Evolutionary conservation across 495 filamentous ascomycete species (phyloP).

Genomic region (Bathelium albidoporum): DNA sequence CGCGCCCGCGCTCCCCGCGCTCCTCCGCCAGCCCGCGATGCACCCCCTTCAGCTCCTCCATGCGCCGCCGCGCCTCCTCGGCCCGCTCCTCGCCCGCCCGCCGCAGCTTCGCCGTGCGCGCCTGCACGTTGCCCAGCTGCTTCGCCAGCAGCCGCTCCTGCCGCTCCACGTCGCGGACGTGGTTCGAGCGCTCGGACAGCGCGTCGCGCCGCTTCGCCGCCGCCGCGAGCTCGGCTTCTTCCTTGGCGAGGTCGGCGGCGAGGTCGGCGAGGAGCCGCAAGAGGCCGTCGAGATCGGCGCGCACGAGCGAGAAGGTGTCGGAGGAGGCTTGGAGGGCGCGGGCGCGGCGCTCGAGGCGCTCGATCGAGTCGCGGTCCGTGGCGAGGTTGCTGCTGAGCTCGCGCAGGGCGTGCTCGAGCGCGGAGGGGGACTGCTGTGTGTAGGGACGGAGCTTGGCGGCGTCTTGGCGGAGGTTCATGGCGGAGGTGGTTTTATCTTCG

Average conservation of each 20-base stretch:
- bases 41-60: conserved; percentile 76
- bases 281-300: conserved; percentile 71
- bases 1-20: conserved; percentile 67
- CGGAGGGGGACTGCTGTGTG: conserved; percentile 74
- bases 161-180: conserved; percentile 81
- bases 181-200: conserved; percentile 74
- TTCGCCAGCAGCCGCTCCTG: conserved; percentile 72
- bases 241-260: conserved; percentile 66
- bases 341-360: conserved; percentile 71
- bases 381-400: conserved; percentile 68
- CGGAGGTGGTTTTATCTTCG: conserved; percentile 66
- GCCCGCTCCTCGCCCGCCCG: conserved; percentile 72
- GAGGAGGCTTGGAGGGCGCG: conserved; percentile 85
- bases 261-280: conserved; percentile 86
- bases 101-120: conserved; percentile 71
- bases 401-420: conserved; percentile 67
- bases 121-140: conserved; percentile 71
- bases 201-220: conserved; percentile 75
- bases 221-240: conserved; percentile 75
- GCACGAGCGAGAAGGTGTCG: conserved; percentile 76
- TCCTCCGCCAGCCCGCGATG: conserved; percentile 79
- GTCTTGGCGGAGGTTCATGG: conserved; percentile 55
- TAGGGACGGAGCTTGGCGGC: conserved; percentile 83
- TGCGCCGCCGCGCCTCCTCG: conserved; percentile 64
- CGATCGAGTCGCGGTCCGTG: conserved; percentile 70